Conservation (phyloP, 352 stramenopile genomes). For the Bremia lactucae region DNA sequence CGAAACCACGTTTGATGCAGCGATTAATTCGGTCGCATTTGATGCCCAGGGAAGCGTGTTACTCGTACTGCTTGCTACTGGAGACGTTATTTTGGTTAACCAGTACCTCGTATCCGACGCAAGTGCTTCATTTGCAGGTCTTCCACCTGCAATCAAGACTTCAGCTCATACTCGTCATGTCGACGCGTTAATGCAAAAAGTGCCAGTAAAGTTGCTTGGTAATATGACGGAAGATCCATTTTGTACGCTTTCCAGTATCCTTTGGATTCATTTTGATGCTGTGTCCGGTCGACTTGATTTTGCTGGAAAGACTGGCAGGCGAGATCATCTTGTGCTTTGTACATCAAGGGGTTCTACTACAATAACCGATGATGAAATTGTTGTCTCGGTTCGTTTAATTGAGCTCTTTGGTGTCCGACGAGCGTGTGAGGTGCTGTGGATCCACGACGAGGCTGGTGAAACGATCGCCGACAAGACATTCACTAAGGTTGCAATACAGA, state of each 20-base stretch:
- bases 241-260: slow-evolving; percentile 14
- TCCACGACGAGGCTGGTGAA: neutral
- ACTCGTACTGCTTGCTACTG: slow-evolving; percentile 29
- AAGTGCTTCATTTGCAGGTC: slow-evolving; percentile 9
- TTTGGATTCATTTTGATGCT: slow-evolving; percentile 21
- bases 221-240: neutral
- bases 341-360: slow-evolving; percentile 1
- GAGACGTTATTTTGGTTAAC: slow-evolving; percentile 32
- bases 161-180: neutral
- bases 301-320: slow-evolving; percentile 20
- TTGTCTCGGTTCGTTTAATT: slow-evolving; percentile 1
- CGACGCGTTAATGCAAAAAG: slow-evolving; percentile 2
- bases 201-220: slow-evolving; percentile 1
- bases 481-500: slow-evolving; percentile 24
- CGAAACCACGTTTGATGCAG: slow-evolving; percentile 22
- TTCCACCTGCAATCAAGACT: slow-evolving; percentile 6
- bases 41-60: slow-evolving; percentile 31
- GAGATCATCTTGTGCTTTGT: slow-evolving; percentile 23
- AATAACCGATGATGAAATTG: neutral
- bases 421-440: slow-evolving; percentile 7
- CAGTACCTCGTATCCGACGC: slow-evolving; percentile 24
- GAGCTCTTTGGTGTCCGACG: slow-evolving; percentile 10
- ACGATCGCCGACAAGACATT: neutral
- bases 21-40: slow-evolving; percentile 51
- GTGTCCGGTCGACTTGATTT: slow-evolving; percentile 17